Percentiles rank a stretch among this genome's conserved stretches.
Evolutionary conservation across 2,329 filamentous ascomycete genomes (phyloP).

Genomic region (Hypoxylon sp.): DNA sequence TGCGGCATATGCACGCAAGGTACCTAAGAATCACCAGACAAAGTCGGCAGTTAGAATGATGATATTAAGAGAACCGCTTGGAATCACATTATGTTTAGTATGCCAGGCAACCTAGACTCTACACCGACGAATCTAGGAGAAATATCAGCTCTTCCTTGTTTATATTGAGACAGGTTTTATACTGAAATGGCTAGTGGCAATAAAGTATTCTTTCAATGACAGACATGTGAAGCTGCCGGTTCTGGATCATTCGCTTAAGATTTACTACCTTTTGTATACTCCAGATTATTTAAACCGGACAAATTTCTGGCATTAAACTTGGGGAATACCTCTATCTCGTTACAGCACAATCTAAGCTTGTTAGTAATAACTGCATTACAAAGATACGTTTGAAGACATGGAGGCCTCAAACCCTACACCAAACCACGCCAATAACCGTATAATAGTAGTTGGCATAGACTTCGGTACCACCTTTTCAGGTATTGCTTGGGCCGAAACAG

Average conservation of each 20-base stretch:
- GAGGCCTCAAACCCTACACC: not conserved
- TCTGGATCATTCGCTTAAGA: not conserved
- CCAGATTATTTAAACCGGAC: not conserved
- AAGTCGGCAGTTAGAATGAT: not conserved
- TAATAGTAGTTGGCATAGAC: constrained; percentile 68
- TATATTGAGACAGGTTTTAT: not conserved
- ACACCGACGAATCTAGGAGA: not conserved
- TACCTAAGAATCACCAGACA: not conserved
- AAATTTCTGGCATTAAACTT: not conserved
- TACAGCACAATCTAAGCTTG: not conserved
- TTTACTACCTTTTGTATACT: not conserved
- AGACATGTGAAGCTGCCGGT: not conserved
- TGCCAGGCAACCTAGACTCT: not conserved
- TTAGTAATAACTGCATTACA: not conserved
- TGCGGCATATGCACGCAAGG: not conserved
- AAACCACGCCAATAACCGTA: constrained; percentile 38
- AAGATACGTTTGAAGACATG: constrained; percentile 2
- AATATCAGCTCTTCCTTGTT: not conserved
- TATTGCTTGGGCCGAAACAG: constrained; percentile 66
- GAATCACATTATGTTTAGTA: not conserved
- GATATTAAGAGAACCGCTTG: not conserved
- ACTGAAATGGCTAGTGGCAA: not conserved
- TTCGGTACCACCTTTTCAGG: constrained; percentile 72
- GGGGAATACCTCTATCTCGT: not conserved
- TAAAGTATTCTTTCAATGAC: not conserved